phyloP scores from a whole-genome alignment of 1,284 basidiomycete species.

The Bjerkandera adusta region DNA sequence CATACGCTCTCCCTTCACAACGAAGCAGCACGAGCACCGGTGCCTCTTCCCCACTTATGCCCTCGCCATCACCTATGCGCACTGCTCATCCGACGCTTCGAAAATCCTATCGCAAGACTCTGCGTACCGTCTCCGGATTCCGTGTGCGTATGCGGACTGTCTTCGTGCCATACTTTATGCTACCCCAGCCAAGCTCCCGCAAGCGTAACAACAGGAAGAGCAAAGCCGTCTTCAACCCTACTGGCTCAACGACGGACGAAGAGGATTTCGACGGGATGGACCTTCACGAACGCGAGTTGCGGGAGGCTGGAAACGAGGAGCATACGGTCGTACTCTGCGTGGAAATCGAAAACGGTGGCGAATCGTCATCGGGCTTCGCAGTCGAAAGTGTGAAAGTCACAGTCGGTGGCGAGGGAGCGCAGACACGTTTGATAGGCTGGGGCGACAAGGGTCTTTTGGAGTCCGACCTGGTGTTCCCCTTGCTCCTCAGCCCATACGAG shows the following conservation, averaged over 20 bases:
- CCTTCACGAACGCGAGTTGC: constrained; percentile 49
- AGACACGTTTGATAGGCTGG: constrained; percentile 70
- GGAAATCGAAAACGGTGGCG: constrained; percentile 77
- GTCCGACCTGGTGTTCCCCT: constrained; percentile 60
- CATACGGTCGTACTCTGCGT: constrained; percentile 83
- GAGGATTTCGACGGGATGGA: constrained; percentile 33
- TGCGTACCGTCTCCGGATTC: constrained; percentile 78
- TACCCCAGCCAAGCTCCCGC: constrained; percentile 33
- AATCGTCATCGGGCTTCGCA: constrained; percentile 63
- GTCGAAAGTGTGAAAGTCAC: constrained; percentile 72
- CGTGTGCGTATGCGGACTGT: constrained; percentile 86
- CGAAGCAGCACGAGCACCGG: constrained; percentile 39
- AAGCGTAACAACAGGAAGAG: constrained; percentile 6
- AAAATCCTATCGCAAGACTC: constrained; percentile 81
- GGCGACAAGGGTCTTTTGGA: constrained; percentile 43
- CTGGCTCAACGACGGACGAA: no score
- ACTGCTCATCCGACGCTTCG: constrained; percentile 57
- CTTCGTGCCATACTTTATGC: constrained; percentile 77
- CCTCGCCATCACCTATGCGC: constrained; percentile 36
- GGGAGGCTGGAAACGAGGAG: constrained; percentile 75
- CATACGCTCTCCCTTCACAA: constrained; percentile 62
- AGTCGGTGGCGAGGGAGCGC: constrained; percentile 74
- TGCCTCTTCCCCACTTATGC: constrained; percentile 38
- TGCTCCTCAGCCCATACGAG: constrained; percentile 63
- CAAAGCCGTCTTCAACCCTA: constrained; percentile 29